Base-by-base conservation (phyloP, 1,284 basidiomycete species). In the Cerrena zonata region DNA sequence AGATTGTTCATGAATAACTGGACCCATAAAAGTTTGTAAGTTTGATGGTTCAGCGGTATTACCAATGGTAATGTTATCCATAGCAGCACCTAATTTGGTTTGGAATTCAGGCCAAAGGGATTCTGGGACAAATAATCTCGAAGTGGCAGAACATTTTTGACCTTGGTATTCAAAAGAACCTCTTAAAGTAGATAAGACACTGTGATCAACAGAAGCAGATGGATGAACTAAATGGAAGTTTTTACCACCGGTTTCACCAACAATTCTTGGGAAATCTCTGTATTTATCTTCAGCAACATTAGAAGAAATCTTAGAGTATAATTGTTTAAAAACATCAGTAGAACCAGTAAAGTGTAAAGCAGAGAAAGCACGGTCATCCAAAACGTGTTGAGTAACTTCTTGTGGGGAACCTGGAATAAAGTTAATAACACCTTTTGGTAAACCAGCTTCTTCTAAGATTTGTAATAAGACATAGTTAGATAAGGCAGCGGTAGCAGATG, bases 91-190 rank as follows among this genome's bases (percentile, higher is more conserved):
- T n/a, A n/a, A n/a, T n/a, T n/a, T n/a, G n/a, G n/a, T n/a, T n/a
- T n/a, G n/a, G n/a, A n/a, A n/a, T n/a, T n/a, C n/a, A n/a, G n/a
- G n/a, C n/a, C n/a, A n/a, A n/a, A n/a, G n/a, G n/a, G n/a, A n/a
- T n/a, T n/a, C n/a, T n/a, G n/a, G n/a, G n/a, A n/a, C n/a, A n/a
- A n/a, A n/a, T n/a, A n/a, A n/a, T n/a, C n/a, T n/a, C n/a, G n/a
- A n/a, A n/a, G n/a, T n/a, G n/a, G n/a, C n/a, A n/a, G n/a, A n/a
- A n/a, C 95, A 99, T 72, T 99, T 99, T 68, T 99, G 96, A 44
- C 89, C 94, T 74, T 94, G 93, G 71, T 98, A 99, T 72, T 99
- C 95, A 69, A 96, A 99, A 0, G 86, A 94, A 21, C 79, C 91
- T 52, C 95, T 81, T 59, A 99, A 81, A 49, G 80, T 84, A 74